Evolutionary conservation across 129 eudicot genomes (phyloP), one percentile per base, ranked within the genome.

Genomic region (Tagetes patula): DNA sequence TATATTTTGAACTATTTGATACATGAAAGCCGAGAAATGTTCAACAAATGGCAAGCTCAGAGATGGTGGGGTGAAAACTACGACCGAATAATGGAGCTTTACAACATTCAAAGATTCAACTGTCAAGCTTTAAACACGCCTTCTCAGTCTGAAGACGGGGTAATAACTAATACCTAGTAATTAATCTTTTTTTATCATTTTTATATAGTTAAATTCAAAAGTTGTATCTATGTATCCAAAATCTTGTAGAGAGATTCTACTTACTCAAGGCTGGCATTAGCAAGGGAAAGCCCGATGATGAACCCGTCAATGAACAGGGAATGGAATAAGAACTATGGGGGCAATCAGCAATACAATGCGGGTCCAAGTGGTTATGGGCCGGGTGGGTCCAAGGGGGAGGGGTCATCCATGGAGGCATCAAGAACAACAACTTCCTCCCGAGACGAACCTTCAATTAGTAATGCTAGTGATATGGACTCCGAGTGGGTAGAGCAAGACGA

Each of bases 401-500:
- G 78, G 61, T 83, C 95, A 5, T 84, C 94, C 3, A 85, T 95
- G 96, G 99, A 91, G 47, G 92, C 99, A 38, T 88, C 99, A 5
- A 83, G 99, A 33, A 90, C 90, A 9, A 95, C 99, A 5, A 90
- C 99, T 40, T 85, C 91, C 13, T 90, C 97, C 20, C 65, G 92
- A 75, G 98, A 94, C 3, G 96, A 94, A 65, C 86, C 87, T 45
- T 91, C 97, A 10, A 73, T 91, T 53, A 94, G 98, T 80, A 93
- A 90, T 83, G 98, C 96, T 1, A 87, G 98, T 75, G 98, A 94
- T 33, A 76, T 88, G 5, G 98, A 94, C 74, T 84, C 96, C 1
- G 98, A 94, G 54, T 94, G 98, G 98, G 73, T 94, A 14, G 98
- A 90, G 74, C 85, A 94, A 86, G 98, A 94, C 58, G 98, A 94